Base-by-base conservation (phyloP, 2,329 filamentous ascomycete genomes). In the Alternaria dauci region DNA sequence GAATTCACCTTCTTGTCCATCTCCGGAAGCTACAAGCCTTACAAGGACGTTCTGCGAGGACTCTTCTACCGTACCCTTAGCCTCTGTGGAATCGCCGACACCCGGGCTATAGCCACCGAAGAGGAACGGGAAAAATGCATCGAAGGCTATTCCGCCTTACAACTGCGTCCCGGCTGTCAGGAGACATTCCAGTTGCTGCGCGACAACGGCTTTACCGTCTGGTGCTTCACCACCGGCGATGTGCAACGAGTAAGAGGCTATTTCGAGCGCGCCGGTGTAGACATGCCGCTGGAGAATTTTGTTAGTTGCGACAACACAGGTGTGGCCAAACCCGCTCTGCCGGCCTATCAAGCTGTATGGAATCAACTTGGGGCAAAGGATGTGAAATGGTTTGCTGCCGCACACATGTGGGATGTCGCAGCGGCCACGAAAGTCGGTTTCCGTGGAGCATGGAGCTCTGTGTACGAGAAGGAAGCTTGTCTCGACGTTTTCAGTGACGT, bases 381-480 rank as follows among this genome's bases (percentile, higher is more conserved):
- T 51, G 62, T 74, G 62, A 81, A 80, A 50, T 87, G 85, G 85
- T 87, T 87, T 69, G 85, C 84, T 1, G 86, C 86, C 0, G 86
- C 84, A 16, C 86, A 88, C 73, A 84, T 85, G 82, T 87, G 86
- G 86, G 86, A 88, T 78, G 84, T 85, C 5, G 78, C 81, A 16
- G 83, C 84, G 4, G 85, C 86, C 14, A 80, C 77, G 52, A 80
- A 78, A 57, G 80, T 79, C n/a, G 84, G 84, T 65, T 67, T 66
- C n/a, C 54, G 63, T 12, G 63, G 63, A 14, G 63, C 63, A 12
- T 66, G 61, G 51, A 59, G 43, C n/a, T 50, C 56, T 1, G 56
- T 62, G 43, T 55, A 56, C 38, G 62, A 65, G 56, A 48, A 51
- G 8, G 56, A 65, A 25, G 52, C 62, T 41, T 62, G 59, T 43